Percentiles rank a stretch among this genome's conserved stretches.
Evolutionary conservation across 1,139 yeast species (phyloP).

Genomic region (Nakaseomyces uthaithaninus): DNA sequence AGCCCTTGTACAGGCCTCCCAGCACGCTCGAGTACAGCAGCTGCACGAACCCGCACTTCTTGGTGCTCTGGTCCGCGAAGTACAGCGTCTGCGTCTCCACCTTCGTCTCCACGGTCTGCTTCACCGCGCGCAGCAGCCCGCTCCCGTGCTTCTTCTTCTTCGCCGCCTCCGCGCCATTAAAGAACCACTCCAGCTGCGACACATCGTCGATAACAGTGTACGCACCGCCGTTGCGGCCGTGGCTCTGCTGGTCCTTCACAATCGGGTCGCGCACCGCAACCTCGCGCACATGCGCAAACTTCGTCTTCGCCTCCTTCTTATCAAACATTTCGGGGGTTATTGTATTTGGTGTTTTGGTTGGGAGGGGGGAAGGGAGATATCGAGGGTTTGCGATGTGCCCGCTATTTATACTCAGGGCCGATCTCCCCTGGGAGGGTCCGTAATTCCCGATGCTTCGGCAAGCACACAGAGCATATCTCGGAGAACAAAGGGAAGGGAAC

Average conservation of each 20-base stretch:
- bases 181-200: conserved; percentile 9
- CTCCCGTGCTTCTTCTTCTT: background rate
- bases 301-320: conserved; percentile 12
- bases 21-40: conserved; percentile 75
- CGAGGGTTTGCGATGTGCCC: too few species aligned
- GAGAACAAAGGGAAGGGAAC: too few species aligned
- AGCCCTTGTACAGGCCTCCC: conserved; percentile 66
- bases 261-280: conserved; percentile 10
- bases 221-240: conserved; percentile 2
- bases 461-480: too few species aligned
- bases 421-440: too few species aligned
- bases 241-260: conserved; percentile 2
- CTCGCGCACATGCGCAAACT: conserved; percentile 14
- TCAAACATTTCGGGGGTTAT: conserved; percentile 1
- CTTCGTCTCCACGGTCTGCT: conserved; percentile 35
- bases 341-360: background rate
- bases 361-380: too few species aligned
- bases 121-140: conserved; percentile 5
- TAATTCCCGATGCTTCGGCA: too few species aligned
- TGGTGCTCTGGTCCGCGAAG: conserved; percentile 50
- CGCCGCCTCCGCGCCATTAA: conserved; percentile 3
- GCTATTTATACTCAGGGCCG: too few species aligned
- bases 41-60: conserved; percentile 71
- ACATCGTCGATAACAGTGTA: conserved; percentile 14
- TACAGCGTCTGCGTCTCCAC: conserved; percentile 86